A percentile compares a stretch with the other conserved stretches of the same genome.
Conservation (phyloP, 2,329 filamentous ascomycete species). For the Sclerotinia subarctica region DNA sequence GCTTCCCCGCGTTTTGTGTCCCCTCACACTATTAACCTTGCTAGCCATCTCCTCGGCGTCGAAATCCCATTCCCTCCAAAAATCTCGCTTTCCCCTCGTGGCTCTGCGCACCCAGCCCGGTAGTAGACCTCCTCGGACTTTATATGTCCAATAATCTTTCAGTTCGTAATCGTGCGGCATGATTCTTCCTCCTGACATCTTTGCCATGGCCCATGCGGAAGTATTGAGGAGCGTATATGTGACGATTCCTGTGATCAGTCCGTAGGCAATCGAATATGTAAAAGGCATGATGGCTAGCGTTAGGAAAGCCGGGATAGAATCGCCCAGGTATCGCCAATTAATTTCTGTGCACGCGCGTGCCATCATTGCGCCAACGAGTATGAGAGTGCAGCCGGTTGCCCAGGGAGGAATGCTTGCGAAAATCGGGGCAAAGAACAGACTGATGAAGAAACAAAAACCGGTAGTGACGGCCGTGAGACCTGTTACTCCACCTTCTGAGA, state of each 20-base stretch:
- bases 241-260: constrained; percentile 74
- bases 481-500: constrained; percentile 81
- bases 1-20: constrained; percentile 24
- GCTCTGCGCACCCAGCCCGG: constrained; percentile 68
- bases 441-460: constrained; percentile 80
- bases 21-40: constrained; percentile 2
- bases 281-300: constrained; percentile 86
- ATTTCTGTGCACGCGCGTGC: constrained; percentile 73
- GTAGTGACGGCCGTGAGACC: constrained; percentile 78
- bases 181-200: constrained; percentile 64
- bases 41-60: constrained; percentile 26
- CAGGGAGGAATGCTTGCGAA: constrained; percentile 86
- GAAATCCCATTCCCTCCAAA: constrained; percentile 32
- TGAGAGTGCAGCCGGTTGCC: constrained; percentile 84
- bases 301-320: constrained; percentile 79
- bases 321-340: constrained; percentile 85
- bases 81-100: constrained; percentile 26
- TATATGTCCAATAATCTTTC: constrained; percentile 79
- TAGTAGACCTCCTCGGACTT: constrained; percentile 69
- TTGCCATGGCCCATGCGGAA: constrained; percentile 65
- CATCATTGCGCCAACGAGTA: constrained; percentile 89
- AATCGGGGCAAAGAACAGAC: constrained; percentile 85
- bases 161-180: constrained; percentile 71
- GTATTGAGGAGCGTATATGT: constrained; percentile 75
- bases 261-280: constrained; percentile 84